These are phyloP conservation scores for Olyra latifolia DNA, from an alignment of 176 grass and related monocot genomes.

Conservation along the genomic window DNA sequence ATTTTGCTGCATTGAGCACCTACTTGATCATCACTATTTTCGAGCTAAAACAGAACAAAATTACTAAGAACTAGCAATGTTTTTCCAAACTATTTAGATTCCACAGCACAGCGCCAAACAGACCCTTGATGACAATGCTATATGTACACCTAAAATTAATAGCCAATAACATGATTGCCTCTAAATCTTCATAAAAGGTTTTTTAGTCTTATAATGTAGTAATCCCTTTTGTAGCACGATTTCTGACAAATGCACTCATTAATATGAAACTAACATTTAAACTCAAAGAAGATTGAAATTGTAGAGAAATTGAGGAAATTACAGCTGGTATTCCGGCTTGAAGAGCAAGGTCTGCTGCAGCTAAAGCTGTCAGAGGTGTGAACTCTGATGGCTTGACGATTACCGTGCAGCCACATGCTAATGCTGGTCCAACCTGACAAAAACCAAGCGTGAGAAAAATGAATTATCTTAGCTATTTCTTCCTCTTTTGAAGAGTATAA, in stretches of 20 bases:
- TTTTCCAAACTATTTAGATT: background rate
- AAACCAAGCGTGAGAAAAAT: slow-evolving; percentile 17
- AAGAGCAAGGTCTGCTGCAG: slow-evolving; percentile 96
- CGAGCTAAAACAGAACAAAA: background rate
- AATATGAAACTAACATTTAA: slow-evolving; percentile 20
- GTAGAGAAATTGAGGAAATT: slow-evolving; percentile 38
- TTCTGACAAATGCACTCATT: slow-evolving; percentile 8
- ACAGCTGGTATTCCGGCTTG: slow-evolving; percentile 97
- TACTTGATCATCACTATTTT: background rate
- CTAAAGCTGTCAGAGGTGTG: slow-evolving; percentile 94
- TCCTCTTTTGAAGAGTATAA: background rate
- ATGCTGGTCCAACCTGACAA: slow-evolving; percentile 86
- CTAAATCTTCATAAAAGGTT: background rate
- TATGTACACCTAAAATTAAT: background rate
- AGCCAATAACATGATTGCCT: background rate
- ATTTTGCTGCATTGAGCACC: background rate
- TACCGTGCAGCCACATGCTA: slow-evolving; percentile 90
- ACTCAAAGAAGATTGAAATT: slow-evolving; percentile 21
- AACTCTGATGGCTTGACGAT: slow-evolving; percentile 97
- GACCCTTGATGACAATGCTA: background rate
- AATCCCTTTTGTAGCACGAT: slow-evolving; percentile 14
- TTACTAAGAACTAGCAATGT: background rate
- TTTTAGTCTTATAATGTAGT: background rate
- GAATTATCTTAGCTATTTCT: slow-evolving; percentile 8
- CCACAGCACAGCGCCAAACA: background rate